Evolutionary conservation across 73 alveolate species (phyloP).

Genomic region (Paramecium sonneborni): DNA sequence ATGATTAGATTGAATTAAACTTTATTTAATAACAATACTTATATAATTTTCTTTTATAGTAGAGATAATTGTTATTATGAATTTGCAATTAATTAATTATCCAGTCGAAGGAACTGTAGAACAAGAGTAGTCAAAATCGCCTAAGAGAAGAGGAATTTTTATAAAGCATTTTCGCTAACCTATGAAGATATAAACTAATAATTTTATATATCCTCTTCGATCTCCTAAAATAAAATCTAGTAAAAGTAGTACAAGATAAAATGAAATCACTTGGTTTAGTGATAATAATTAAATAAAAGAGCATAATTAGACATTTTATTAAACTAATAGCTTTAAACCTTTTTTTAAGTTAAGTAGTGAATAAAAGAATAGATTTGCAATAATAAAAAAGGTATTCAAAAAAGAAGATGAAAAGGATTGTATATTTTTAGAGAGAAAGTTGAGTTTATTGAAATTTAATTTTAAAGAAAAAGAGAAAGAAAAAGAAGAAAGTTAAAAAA

Average conservation of each 20-base stretch:
- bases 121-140: neutral
- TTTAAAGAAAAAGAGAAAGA: neutral
- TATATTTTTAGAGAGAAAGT: neutral
- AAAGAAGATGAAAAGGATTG: neutral
- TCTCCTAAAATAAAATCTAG: conserved; percentile 2
- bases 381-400: neutral
- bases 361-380: conserved; percentile 13
- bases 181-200: neutral
- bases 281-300: neutral
- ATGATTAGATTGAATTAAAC: neutral
- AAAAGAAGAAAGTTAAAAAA: neutral
- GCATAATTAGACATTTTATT: neutral
- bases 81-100: neutral
- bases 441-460: neutral
- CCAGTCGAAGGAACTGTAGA: conserved; percentile 22
- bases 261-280: conserved; percentile 1
- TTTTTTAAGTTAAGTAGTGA: neutral
- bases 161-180: neutral
- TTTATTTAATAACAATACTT: neutral
- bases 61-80: neutral
- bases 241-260: neutral
- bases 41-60: neutral
- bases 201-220: neutral
- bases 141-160: neutral
- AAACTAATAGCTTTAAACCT: neutral